phyloP scores from a whole-genome alignment of 805 yeast species.

The Nakazawaea ernobii region DNA sequence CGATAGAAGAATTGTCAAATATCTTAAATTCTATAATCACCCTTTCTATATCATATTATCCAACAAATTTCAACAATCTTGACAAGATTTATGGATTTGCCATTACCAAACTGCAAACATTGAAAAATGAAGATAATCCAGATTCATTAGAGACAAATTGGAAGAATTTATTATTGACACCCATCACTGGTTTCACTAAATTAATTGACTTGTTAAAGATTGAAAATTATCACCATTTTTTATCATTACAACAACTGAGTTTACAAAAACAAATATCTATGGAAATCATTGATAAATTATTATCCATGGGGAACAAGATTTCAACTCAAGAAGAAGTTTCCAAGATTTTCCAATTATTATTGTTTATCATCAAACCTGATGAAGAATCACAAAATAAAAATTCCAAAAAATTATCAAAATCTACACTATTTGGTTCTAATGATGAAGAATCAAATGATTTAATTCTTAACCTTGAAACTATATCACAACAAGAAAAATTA shows the following conservation, averaged over 20 bases:
- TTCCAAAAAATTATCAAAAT: slow-evolving; percentile 22
- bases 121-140: slow-evolving; percentile 17
- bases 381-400: slow-evolving; percentile 15
- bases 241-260: slow-evolving; percentile 41
- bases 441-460: slow-evolving; percentile 14
- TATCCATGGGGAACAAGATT: slow-evolving; percentile 33
- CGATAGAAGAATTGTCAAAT: slow-evolving; percentile 58
- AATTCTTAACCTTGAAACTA: slow-evolving; percentile 29
- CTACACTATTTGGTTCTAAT: slow-evolving; percentile 22
- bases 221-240: slow-evolving; percentile 47
- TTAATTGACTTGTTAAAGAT: slow-evolving; percentile 37
- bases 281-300: slow-evolving; percentile 53
- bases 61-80: slow-evolving; percentile 52
- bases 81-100: slow-evolving; percentile 59
- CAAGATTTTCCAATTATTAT: slow-evolving; percentile 53
- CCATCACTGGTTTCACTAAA: slow-evolving; percentile 37
- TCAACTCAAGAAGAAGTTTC: slow-evolving; percentile 44
- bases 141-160: slow-evolving; percentile 30
- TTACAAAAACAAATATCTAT: slow-evolving; percentile 55
- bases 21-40: slow-evolving; percentile 62
- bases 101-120: slow-evolving; percentile 19
- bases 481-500: slow-evolving; percentile 50
- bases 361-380: slow-evolving; percentile 39
- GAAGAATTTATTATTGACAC: slow-evolving; percentile 41
- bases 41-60: slow-evolving; percentile 62